phyloP scores from a whole-genome alignment of 2,329 filamentous ascomycete genomes.

The Chaetomiaceae sp. region DNA sequence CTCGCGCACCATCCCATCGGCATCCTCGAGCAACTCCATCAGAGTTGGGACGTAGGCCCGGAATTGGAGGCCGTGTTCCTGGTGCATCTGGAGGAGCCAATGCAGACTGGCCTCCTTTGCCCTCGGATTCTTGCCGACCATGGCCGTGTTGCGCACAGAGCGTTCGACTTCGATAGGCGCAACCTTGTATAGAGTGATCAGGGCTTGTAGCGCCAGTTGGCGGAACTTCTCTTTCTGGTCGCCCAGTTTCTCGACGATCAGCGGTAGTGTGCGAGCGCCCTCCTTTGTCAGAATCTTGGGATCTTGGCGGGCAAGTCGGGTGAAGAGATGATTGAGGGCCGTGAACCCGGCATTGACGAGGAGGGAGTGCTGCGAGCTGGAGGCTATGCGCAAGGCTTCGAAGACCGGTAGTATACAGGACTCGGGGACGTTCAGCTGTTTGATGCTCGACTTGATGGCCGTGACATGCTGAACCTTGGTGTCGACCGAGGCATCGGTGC shows the following conservation, averaged over 20 bases:
- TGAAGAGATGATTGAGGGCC: slow-evolving; percentile 80
- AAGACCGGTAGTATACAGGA: slow-evolving; percentile 66
- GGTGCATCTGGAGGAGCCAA: slow-evolving; percentile 85
- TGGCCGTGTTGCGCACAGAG: slow-evolving; percentile 69
- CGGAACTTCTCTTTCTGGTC: slow-evolving; percentile 85
- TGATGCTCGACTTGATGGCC: slow-evolving; percentile 79
- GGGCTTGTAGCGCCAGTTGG: slow-evolving; percentile 65
- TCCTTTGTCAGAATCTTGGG: slow-evolving; percentile 67
- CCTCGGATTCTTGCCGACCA: slow-evolving; percentile 74
- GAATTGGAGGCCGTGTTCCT: slow-evolving; percentile 73
- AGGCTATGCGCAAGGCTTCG: slow-evolving; percentile 72
- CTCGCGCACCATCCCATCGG: slow-evolving; percentile 82
- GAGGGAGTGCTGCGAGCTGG: slow-evolving; percentile 68
- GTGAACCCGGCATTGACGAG: slow-evolving; percentile 82
- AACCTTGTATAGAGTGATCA: slow-evolving; percentile 71
- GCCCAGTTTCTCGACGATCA: slow-evolving; percentile 79
- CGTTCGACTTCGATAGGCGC: slow-evolving; percentile 71
- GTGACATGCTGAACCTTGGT: slow-evolving; percentile 62
- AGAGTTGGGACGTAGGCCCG: slow-evolving; percentile 75
- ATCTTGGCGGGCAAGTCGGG: slow-evolving; percentile 80
- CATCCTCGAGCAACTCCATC: slow-evolving; percentile 84
- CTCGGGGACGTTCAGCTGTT: slow-evolving; percentile 86
- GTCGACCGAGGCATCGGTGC: slow-evolving; percentile 55
- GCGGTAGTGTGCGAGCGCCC: slow-evolving; percentile 63
- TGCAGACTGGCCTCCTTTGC: slow-evolving; percentile 81